Evolutionary conservation across 2,329 filamentous ascomycete species (phyloP), one percentile per base, ranked within the genome.

Genomic region (Colletotrichum somersetense): DNA sequence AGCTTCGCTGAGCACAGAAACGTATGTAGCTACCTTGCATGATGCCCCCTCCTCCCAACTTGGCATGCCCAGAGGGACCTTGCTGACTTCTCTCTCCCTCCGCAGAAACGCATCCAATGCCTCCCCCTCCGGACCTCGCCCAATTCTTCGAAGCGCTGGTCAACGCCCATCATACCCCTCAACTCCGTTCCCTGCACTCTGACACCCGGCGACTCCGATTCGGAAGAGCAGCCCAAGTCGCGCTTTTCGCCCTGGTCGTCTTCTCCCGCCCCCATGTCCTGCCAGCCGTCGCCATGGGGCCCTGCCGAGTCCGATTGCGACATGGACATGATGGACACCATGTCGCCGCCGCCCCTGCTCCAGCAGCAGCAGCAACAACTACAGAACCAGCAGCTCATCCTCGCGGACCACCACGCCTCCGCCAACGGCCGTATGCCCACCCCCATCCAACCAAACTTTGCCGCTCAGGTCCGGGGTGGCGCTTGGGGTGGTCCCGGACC

Each of bases 401-500:
- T 26, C 18, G 16, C 53, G 2, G 59, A 71, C 30, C 66, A 68
- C 11, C 53, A 42, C 30, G 33, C 58, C 18, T 66, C 77, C 68
- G 76, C 81, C 57, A 81, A 81, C 26, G 83, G 84, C 69, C 87
- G 88, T 59, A 85, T 90, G 79, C 88, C 88, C 2, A 90, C 89
- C 2, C 88, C 88, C 2, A 89, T 90, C n/a, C 85, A 89, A 74
- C 86, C 86, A 72, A 88, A 81, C 62, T 90, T 90, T 76, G 85
- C 87, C 1, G 84, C 85, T 2, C 87, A 90, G 76, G 82, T 89
- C 33, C 84, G 86, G 67, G 87, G 87, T n/a, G 85, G 74, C 85
- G 83, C 74, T 85, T 86, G 82, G 82, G 82, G 75, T 79, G 80
- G 78, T 75, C 79, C 62, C 75, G 78, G 26, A 74, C 63, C 69